Evolutionary conservation across 768 basidiomycete species (phyloP).

Genomic region (Suillus lakei): DNA sequence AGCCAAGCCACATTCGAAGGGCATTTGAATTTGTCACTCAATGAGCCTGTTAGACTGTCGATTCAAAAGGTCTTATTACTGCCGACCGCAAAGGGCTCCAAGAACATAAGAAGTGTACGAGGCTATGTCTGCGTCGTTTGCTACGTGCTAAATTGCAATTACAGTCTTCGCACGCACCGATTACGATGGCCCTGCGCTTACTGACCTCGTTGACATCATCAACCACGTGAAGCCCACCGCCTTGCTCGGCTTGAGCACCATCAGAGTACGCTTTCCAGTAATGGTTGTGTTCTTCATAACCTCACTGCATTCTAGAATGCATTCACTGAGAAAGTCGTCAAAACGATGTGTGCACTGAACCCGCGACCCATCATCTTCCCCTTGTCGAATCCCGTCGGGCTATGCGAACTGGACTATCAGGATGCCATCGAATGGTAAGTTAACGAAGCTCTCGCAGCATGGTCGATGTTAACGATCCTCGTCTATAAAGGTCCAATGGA

Average conservation of each 20-base stretch:
- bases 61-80: slow-evolving; percentile 79
- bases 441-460: not conserved
- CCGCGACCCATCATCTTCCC: slow-evolving; percentile 81
- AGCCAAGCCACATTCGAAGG: slow-evolving; percentile 23
- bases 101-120: slow-evolving; percentile 72
- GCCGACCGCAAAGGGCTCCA: slow-evolving; percentile 69
- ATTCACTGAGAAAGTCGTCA: slow-evolving; percentile 67
- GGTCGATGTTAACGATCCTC: not conserved
- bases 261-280: slow-evolving; percentile 29
- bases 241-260: slow-evolving; percentile 73
- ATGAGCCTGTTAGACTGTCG: slow-evolving; percentile 56
- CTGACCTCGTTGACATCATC: slow-evolving; percentile 68
- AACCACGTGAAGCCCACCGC: slow-evolving; percentile 77
- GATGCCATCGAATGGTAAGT: slow-evolving; percentile 63
- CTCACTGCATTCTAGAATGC: slow-evolving; percentile 42
- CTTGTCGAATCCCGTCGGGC: slow-evolving; percentile 71
- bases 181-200: slow-evolving; percentile 65
- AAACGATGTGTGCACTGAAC: slow-evolving; percentile 67
- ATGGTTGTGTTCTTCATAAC: not conserved
- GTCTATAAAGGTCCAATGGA: slow-evolving; percentile 59
- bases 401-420: slow-evolving; percentile 62
- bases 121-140: slow-evolving; percentile 12
- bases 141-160: not conserved
- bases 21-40: slow-evolving; percentile 16
- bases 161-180: slow-evolving; percentile 75